Conservation (phyloP, 225 moss, liverwort and hornwort genomes). For the Bryoerythrophyllum caledonicum region DNA sequence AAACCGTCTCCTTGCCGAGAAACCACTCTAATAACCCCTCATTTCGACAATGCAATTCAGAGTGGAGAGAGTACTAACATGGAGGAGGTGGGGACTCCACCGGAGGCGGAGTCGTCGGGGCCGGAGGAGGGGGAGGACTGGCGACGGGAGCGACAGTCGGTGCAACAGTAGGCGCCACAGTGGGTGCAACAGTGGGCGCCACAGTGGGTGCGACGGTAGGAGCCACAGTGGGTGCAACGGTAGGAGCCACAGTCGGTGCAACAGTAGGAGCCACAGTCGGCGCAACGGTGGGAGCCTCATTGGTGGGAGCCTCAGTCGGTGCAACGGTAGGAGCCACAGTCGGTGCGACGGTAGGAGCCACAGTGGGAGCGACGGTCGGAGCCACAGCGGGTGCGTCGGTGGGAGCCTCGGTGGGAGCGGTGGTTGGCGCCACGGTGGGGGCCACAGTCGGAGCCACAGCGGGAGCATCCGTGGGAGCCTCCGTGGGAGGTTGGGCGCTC, state of each 20-base stretch:
- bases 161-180: neutral
- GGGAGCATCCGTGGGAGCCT: neutral
- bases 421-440: neutral
- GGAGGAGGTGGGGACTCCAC: neutral
- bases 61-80: neutral
- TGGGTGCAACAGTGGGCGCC: neutral
- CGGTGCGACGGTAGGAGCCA: neutral
- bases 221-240: neutral
- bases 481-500: neutral
- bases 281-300: neutral
- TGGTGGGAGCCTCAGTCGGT: neutral
- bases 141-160: neutral
- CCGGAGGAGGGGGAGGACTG: neutral
- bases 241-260: neutral
- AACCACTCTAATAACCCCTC: no score
- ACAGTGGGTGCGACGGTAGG: neutral
- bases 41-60: no score
- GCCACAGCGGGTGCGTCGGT: rapidly evolving
- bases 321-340: neutral
- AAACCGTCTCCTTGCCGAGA: no score
- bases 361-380: neutral
- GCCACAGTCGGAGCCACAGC: neutral
- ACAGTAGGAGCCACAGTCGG: neutral
- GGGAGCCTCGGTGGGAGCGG: neutral
- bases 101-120: neutral